These are phyloP conservation scores for Hanseniaspora hatyaiensis DNA, from an alignment of 805 yeast species.

Conservation along the genomic window DNA sequence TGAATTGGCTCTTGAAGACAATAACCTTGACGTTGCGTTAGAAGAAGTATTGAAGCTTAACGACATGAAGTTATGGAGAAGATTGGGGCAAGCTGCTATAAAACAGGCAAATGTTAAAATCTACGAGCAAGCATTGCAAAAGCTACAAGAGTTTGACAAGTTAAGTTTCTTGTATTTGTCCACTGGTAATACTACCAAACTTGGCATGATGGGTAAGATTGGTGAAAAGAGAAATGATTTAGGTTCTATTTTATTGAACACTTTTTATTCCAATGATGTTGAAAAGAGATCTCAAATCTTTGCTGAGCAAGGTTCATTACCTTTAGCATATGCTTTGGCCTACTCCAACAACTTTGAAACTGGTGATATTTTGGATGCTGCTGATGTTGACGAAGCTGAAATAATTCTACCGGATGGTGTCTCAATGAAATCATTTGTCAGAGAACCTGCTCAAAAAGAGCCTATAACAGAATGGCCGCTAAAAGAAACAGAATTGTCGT, in stretches of 20 bases:
- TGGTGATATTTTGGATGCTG: slow-evolving; percentile 52
- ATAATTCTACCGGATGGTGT: slow-evolving; percentile 48
- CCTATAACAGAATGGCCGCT: slow-evolving; percentile 66
- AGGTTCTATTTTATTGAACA: slow-evolving; percentile 69
- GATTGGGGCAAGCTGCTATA: slow-evolving; percentile 73
- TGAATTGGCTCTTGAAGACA: slow-evolving; percentile 89
- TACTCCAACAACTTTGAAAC: slow-evolving; percentile 77
- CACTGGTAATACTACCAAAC: slow-evolving; percentile 67
- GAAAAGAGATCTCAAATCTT: slow-evolving; percentile 65
- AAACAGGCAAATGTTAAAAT: slow-evolving; percentile 77
- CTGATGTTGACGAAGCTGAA: slow-evolving; percentile 54
- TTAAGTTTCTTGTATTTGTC: slow-evolving; percentile 76
- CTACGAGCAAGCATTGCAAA: slow-evolving; percentile 81
- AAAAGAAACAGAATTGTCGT: slow-evolving; percentile 56
- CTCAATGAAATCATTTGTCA: slow-evolving; percentile 34
- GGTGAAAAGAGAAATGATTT: slow-evolving; percentile 80
- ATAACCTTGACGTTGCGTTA: slow-evolving; percentile 76
- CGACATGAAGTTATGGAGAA: slow-evolving; percentile 61
- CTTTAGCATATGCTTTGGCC: slow-evolving; percentile 89
- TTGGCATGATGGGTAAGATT: slow-evolving; percentile 75
- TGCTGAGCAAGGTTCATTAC: slow-evolving; percentile 65
- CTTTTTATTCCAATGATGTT: slow-evolving; percentile 62
- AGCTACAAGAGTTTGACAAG: slow-evolving; percentile 74
- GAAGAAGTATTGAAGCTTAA: slow-evolving; percentile 75
- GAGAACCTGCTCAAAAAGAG: slow-evolving; percentile 40